Evolutionary conservation across 1,284 basidiomycete genomes (phyloP), one percentile per base, ranked within the genome.

Genomic region (Vanrija humicola): DNA sequence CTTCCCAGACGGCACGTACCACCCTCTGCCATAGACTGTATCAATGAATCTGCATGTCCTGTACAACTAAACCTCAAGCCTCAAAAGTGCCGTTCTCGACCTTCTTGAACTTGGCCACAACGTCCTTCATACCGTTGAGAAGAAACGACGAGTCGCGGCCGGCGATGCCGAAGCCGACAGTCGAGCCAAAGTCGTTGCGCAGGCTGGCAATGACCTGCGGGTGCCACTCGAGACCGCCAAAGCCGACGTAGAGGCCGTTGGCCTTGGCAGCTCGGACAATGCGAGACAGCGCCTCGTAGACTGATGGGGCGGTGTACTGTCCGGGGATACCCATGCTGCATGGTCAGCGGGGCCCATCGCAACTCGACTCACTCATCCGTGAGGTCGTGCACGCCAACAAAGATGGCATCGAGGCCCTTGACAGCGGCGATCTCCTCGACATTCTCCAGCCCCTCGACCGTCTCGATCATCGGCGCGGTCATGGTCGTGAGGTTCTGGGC

Each of bases 371-470:
- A 46, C 44, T 46, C 44, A 19, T 54, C 54, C 18, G 59, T 55
- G 9, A 69, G 59, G 43, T 69, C 67, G 44, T 65, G 63, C 52
- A 23, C 44, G 39, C 50, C 53, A 28, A 56, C 42, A 26, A 58
- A 58, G 19, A 58, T 45, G 5, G 54, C 43, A 26, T 58, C 70
- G n/a, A 72, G 62, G 3, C 71, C 71, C 6, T 62, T 56, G 0
- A 71, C 69, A 19, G 62, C 56, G 1, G 71, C 71, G 47, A 74
- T 74, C 54, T 67, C 69, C 38, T 68, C 64, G 45, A 67, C 68
- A 53, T 74, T 74, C 38, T 62, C 62, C 26, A 72, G 45, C 0
- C 71, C 72, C 29, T 69, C 59, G 18, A 61, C 56, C 8, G 63
- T 67, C 56, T 73, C 72, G 47, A 74, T 74, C 57, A 61, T 61